Evolutionary conservation across 768 basidiomycete species (phyloP), one percentile per base, ranked within the genome.

Genomic region (Mrakia gelida): DNA sequence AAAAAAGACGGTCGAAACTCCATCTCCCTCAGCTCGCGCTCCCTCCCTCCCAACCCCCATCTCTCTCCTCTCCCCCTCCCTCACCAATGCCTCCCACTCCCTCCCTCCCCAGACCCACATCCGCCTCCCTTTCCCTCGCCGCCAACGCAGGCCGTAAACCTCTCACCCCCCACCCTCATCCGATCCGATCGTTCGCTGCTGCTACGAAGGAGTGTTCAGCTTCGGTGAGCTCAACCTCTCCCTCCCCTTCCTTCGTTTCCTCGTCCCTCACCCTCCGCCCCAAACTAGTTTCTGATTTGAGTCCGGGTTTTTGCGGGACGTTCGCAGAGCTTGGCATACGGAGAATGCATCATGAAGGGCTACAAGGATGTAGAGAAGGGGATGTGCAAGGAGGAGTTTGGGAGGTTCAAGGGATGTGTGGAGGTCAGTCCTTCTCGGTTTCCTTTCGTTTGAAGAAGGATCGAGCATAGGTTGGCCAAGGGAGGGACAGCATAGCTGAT

Each of bases 341-440:
- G 94, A 32, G 91, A 91, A 86, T 99, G 96, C 85, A 90, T 98
- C 67, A 86, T 91, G 41, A 88, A 89, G 1, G 89, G 89, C 6
- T 96, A 97, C 84, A 89, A 89, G 41, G 96, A 98, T 79, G 91
- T 94, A 8, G 89, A 86, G 79, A 92, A 91, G 83, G 92, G 93
- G 81, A 88, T 90, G 81, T 99, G 96, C 86, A 89, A 89, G 72
- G 88, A 88, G 2, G 94, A 98, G 84, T 98, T 97, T 79, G 86
- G 86, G 18, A 89, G 89, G 80, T 99, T 98, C 84, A 91, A 90
- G 59, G 86, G 88, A 45, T 99, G 96, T 84, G 85, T 99, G 45
- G 89, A 90, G 68, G 77, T 78, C 18, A 23, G 77, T 67, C n/a
- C 4, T 43, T 0, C 18, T 52, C 21, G 15, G 11, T 21, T 13